phyloP scores from a whole-genome alignment of 1,284 basidiomycete species.

The Neonothopanus nambi region DNA sequence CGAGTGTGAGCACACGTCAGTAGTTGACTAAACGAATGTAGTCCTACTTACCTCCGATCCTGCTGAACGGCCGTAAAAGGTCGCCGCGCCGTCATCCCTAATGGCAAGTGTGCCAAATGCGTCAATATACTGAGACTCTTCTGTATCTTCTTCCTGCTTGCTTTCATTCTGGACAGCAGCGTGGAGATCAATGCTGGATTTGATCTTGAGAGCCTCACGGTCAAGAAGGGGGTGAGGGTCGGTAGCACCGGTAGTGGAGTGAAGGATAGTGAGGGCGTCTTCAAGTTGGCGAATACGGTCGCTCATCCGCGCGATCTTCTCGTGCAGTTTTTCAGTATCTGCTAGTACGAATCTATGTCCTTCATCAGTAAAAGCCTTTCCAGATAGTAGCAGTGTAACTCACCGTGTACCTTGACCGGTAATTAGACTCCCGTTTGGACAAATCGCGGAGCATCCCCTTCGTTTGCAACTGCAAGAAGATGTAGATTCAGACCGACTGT shows the following conservation, averaged over 20 bases:
- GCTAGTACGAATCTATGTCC: slow-evolving; percentile 70
- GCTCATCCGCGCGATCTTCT: slow-evolving; percentile 71
- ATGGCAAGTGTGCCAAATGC: slow-evolving; percentile 65
- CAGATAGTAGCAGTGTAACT: slow-evolving; percentile 15
- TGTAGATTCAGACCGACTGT: background rate
- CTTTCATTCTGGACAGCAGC: slow-evolving; percentile 40
- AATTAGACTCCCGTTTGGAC: slow-evolving; percentile 70
- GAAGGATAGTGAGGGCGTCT: slow-evolving; percentile 64
- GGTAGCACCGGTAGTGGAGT: slow-evolving; percentile 42
- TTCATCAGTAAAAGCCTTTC: background rate
- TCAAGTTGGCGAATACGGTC: slow-evolving; percentile 77
- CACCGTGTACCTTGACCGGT: slow-evolving; percentile 77
- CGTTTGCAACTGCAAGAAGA: slow-evolving; percentile 51
- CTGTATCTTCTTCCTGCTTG: slow-evolving; percentile 34
- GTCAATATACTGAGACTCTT: slow-evolving; percentile 52
- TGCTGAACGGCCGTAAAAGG: slow-evolving; percentile 65
- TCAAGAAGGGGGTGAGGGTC: slow-evolving; percentile 64
- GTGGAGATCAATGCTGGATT: slow-evolving; percentile 66
- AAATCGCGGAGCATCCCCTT: slow-evolving; percentile 72
- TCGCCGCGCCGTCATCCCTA: slow-evolving; percentile 61
- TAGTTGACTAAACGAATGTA: background rate
- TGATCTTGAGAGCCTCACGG: slow-evolving; percentile 66
- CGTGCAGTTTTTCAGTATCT: slow-evolving; percentile 72
- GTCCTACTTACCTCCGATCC: slow-evolving; percentile 55
- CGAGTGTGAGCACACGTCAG: background rate